Percentiles rank a stretch among this genome's conserved stretches.
phyloP scores from a whole-genome alignment of 2,329 filamentous ascomycete species.

The Calonectria pauciramosa region DNA sequence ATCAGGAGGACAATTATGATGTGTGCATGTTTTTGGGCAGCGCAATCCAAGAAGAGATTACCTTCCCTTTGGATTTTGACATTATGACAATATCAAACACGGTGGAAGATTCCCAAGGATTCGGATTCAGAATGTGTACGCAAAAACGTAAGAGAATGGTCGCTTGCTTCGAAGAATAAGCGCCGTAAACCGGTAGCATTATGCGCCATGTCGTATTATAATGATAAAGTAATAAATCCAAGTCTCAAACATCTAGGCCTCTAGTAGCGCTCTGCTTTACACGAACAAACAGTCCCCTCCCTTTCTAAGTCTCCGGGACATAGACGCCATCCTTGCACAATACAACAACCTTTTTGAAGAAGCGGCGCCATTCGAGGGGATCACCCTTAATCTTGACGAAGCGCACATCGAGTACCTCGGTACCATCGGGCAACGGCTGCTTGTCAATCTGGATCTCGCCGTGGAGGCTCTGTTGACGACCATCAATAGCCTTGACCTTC shows the following conservation, averaged over 20 bases:
- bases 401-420: slow-evolving; percentile 83
- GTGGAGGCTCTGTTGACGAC: slow-evolving; percentile 78
- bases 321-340: slow-evolving; percentile 89
- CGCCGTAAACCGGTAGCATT: slow-evolving; percentile 14
- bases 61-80: not conserved
- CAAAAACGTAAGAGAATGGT: not conserved
- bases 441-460: slow-evolving; percentile 82
- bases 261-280: slow-evolving; percentile 9
- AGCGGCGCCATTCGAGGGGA: slow-evolving; percentile 93
- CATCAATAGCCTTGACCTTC: slow-evolving; percentile 81
- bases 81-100: not conserved
- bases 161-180: not conserved
- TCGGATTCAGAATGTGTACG: not conserved
- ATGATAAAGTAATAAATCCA: slow-evolving; percentile 13
- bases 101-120: not conserved
- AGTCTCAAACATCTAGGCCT: not conserved
- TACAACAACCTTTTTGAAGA: slow-evolving; percentile 96
- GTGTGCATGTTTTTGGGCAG: not conserved
- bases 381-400: slow-evolving; percentile 97
- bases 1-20: not conserved
- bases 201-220: slow-evolving; percentile 14
- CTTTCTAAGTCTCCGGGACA: slow-evolving; percentile 57
- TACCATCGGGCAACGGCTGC: slow-evolving; percentile 67
- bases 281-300: slow-evolving; percentile 35
- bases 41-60: not conserved